Conservation (phyloP, 768 basidiomycete species). For the Boletus vermiculosoides region DNA sequence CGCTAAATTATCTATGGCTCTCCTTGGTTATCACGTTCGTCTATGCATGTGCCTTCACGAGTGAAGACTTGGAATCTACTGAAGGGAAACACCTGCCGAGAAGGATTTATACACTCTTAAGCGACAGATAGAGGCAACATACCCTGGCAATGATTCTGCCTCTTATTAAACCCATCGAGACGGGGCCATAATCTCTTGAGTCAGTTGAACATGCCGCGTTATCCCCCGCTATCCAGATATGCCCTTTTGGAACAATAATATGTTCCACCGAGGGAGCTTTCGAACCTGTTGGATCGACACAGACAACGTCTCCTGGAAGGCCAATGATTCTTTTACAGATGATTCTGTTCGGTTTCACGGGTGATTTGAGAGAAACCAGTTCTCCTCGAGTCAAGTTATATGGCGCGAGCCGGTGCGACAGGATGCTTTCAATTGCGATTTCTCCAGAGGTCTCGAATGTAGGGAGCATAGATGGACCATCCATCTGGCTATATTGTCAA, state of each 20-base stretch:
- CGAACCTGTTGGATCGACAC: constrained; percentile 80
- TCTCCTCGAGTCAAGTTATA: constrained; percentile 66
- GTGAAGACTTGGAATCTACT: constrained; percentile 29
- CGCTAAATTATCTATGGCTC: neutral
- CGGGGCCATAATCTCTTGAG: constrained; percentile 90
- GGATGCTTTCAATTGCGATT: constrained; percentile 58
- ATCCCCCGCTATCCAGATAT: constrained; percentile 91
- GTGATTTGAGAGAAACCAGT: constrained; percentile 69
- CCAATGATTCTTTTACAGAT: constrained; percentile 92
- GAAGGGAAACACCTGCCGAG: constrained; percentile 31
- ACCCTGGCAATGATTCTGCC: constrained; percentile 69
- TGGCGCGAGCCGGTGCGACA: constrained; percentile 53
- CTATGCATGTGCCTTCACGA: constrained; percentile 19
- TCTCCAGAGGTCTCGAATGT: constrained; percentile 63
- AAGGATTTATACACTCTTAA: constrained; percentile 2
- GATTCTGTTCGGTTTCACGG: constrained; percentile 58
- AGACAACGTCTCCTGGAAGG: constrained; percentile 84
- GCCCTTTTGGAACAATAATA: constrained; percentile 76
- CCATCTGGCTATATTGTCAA: constrained; percentile 43
- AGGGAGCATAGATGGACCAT: constrained; percentile 80
- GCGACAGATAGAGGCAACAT: constrained; percentile 15
- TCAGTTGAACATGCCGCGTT: constrained; percentile 82
- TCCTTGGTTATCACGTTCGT: constrained; percentile 10
- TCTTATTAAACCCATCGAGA: constrained; percentile 75
- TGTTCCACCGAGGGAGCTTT: constrained; percentile 67